Evolutionary conservation across 768 basidiomycete genomes (phyloP), one percentile per base, ranked within the genome.

Genomic region (Rhodocollybia butyracea): DNA sequence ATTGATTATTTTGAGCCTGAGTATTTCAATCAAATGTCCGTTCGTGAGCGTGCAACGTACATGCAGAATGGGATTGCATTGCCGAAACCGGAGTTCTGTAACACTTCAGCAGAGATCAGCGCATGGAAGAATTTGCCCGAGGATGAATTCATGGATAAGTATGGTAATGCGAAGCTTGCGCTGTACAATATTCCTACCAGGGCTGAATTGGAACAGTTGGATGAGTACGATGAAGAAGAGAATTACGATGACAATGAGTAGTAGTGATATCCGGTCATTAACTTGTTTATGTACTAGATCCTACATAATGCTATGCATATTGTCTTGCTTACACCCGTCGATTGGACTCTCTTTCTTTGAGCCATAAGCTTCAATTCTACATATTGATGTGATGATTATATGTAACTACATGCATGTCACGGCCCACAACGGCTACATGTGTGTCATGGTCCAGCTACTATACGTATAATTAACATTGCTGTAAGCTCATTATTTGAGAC

Each of bases 1-100:
- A 52, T 57, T 27, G 51, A 57, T 19, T 57, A 24, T n/a, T 57
- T 57, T 40, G 41, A 48, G 15, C 57, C 52, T 17, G 24, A 54
- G 10, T 57, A 45, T 43, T 57, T 46, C 51, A 57, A 57, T 50
- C 12, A 29, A 22, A 10, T 57, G 24, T 22, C 51, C 13, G 42
- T 54, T 4, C 12, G 26, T 27, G 41, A 53, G 17, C n/a, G 45
- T 6, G 34, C 29, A 11, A 39, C 5, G 19, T 57, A 57, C 52
- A 57, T 52, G 52, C 6, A 39, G 12, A 57, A 54, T 15, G 57
- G 57, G n/a, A 43, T 57, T 22, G 52, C 52, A 19, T 27, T 57
- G 34, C 57, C 57, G 13, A 46, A 29, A 24, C 31, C 31, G 17
- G 57, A 54, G 13, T 29, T 22, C 29, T 57, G 57, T 34, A 12